These are phyloP conservation scores for Peribolospora kevripleyi DNA, from an alignment of 768 basidiomycete species.

Conservation along the genomic window DNA sequence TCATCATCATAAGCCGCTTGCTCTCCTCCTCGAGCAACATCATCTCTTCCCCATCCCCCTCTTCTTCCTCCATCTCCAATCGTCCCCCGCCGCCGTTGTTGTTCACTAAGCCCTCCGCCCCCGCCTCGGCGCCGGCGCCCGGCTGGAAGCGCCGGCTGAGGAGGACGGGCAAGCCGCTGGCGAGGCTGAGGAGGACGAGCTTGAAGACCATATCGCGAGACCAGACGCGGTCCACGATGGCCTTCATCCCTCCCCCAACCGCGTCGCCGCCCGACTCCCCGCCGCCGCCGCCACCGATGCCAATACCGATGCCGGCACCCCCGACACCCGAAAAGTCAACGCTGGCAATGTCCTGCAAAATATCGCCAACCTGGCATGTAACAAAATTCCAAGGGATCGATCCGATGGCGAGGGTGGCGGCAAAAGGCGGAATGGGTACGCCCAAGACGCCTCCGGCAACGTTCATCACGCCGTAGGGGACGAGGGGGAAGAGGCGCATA, in stretches of 20 bases:
- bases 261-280: neutral
- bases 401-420: slow-evolving; percentile 14
- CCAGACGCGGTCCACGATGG: slow-evolving; percentile 13
- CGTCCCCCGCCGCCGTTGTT: neutral
- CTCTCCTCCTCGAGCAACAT: too few species aligned
- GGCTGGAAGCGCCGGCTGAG: slow-evolving; percentile 14
- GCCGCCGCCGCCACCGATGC: slow-evolving; percentile 4
- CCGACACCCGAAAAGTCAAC: slow-evolving; percentile 1
- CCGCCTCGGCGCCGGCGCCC: neutral
- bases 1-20: too few species aligned
- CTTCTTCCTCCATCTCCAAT: neutral
- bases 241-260: too few species aligned
- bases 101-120: neutral
- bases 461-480: slow-evolving; percentile 15
- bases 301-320: neutral
- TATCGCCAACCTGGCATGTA: slow-evolving; percentile 13
- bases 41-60: neutral
- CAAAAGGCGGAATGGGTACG: slow-evolving; percentile 12
- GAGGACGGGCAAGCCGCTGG: slow-evolving; percentile 11
- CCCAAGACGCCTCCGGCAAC: slow-evolving; percentile 13
- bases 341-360: slow-evolving; percentile 7
- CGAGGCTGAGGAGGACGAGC: slow-evolving; percentile 11
- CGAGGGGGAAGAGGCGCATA: slow-evolving; percentile 14
- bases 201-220: slow-evolving; percentile 10
- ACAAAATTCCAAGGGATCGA: slow-evolving; percentile 16